These are phyloP conservation scores for Hypericum perforatum DNA, from an alignment of 345 rosid species.

Conservation along the genomic window DNA sequence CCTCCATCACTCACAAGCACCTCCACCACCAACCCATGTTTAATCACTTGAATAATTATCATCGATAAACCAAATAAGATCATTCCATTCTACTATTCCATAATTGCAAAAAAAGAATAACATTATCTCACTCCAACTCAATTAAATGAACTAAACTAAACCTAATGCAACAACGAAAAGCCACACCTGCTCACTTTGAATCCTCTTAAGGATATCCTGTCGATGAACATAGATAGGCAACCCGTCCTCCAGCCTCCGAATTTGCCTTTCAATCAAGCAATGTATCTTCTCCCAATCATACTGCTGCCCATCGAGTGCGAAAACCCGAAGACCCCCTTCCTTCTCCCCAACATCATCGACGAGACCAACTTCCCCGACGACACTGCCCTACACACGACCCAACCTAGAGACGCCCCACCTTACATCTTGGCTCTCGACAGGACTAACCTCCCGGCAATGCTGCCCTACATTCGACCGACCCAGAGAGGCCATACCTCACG, in stretches of 20 bases:
- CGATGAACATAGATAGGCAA: constrained; percentile 60
- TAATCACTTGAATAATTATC: too few relatives aligned
- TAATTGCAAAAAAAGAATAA: not conserved
- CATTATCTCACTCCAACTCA: not conserved
- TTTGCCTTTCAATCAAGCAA: constrained; percentile 46
- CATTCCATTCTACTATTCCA: not conserved
- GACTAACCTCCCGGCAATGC: too few relatives aligned
- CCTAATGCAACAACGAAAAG: not conserved
- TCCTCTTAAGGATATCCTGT: constrained; percentile 33
- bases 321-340: constrained; percentile 19
- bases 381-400: too few relatives aligned
- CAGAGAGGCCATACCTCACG: too few relatives aligned
- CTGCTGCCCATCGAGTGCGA: constrained; percentile 23
- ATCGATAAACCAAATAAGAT: too few relatives aligned
- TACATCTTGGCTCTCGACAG: too few relatives aligned
- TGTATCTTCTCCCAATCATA: constrained; percentile 49
- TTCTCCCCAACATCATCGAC: not conserved
- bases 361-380: too few relatives aligned
- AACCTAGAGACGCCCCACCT: too few relatives aligned
- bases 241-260: constrained; percentile 63
- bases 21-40: too few relatives aligned
- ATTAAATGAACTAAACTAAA: constrained; percentile 1
- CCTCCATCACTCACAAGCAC: too few relatives aligned
- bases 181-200: constrained; percentile 45
- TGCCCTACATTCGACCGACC: too few relatives aligned